Base-by-base conservation (phyloP, 2,329 filamentous ascomycete genomes). In the Sarocladium strictum region DNA sequence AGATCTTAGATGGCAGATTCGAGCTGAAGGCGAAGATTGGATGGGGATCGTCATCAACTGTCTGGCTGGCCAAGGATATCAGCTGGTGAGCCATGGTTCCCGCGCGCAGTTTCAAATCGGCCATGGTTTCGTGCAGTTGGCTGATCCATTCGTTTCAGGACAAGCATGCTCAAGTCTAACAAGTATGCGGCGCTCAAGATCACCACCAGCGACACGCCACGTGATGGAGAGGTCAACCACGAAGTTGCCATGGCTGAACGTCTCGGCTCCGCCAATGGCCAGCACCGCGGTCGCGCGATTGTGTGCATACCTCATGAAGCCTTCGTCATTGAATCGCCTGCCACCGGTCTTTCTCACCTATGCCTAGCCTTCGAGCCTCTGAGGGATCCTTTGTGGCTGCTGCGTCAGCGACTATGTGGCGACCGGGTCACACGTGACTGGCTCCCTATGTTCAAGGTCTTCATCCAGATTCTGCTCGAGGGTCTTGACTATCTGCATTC, bases 401-500 rank as follows among this genome's bases (percentile, higher is more conserved):
- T 38, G 35, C 35, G 35, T n/a, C 35, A 17, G 35, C 35, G 35
- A 38, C 35, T 38, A n/a, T 38, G 35, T n/a, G 35, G 35, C 35
- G 35, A 38, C 35, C 35, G 19, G 19, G 35, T 38, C 14, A 38
- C 35, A 6, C 35, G 35, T 17, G 35, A 38, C 35, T 38, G 35
- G 35, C 35, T 38, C 35, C 45, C 23, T 7, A 33, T 55, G 14
- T 35, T 52, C 29, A 53, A 51, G 24, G 54, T 24, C 9, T 63
- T 64, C 27, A 63, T 76, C 32, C 35, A 52, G n/a, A 55, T 58
- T 21, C 50, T 60, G 15, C 68, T 75, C 27, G 64, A 64, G 38
- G 72, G 71, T 21, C 67, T 75, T 3, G 69, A 76, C 49, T 64
- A 59, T 33, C 58, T 75, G 32, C 72, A 76, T 58, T 67, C 62